Evolutionary conservation across 768 basidiomycete species (phyloP), one percentile per base, ranked within the genome.

Genomic region (Dendrothele bispora): DNA sequence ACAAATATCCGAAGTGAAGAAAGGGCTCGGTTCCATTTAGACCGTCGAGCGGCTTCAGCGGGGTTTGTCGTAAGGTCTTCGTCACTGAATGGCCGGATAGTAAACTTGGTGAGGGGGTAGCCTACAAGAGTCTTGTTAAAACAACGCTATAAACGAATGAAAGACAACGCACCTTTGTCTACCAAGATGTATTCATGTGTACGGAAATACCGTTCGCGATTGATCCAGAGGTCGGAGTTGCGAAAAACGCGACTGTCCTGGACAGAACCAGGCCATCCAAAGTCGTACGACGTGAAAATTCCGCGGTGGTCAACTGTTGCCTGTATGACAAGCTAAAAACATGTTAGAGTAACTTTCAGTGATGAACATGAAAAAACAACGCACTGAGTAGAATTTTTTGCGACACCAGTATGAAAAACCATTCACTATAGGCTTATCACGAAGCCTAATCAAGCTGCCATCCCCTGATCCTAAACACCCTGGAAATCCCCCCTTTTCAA

Each of bases 261-360:
- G 7, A 59, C 54, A 12, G 48, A 58, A 7, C 57, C 58, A 12
- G 58, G 58, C 57, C 58, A 58, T 20, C 58, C 57, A 29, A 58
- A 29, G 7, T 58, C 57, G 21, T 42, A 60, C 1, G 51, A 52
- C 1, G 39, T 51, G 43, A 60, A 51, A 21, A 42, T 20, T 8
- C 15, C 46, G 6, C 30, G 35, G 42, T 60, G 57, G 32, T 60
- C 54, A 40, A 48, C 46, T 1, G 50, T 59, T 2, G 57, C 58
- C 27, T 59, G 58, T 18, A 59, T 38, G 21, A 34, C 41, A 24
- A 58, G 15, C 58, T 59, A 43, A 3, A 28, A 42, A 42, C 10
- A 39, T 10, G 40, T 12, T 12, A 39, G 38, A 10, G 14, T 22
- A 17, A 42, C 11, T 22, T 12, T 42, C 11, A 42, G 11, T n/a